phyloP scores from a whole-genome alignment of 768 basidiomycete species.

The Pulveroboletus sp. region DNA sequence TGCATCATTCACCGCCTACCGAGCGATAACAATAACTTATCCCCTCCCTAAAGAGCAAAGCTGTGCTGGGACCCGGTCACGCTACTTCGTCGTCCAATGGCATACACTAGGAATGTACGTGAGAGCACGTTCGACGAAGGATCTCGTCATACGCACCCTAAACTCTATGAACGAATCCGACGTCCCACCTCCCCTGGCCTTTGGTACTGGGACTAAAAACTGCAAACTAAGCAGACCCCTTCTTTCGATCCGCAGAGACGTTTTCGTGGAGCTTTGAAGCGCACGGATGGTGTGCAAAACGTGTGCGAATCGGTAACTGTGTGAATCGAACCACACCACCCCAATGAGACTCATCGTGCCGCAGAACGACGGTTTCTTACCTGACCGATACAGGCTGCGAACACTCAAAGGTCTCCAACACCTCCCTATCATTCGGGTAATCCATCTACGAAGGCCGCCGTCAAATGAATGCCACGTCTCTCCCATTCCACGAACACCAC shows the following conservation, averaged over 20 bases:
- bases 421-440: slow-evolving; percentile 88
- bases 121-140: slow-evolving; percentile 1
- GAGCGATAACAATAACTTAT: background rate
- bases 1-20: background rate
- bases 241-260: slow-evolving; percentile 80
- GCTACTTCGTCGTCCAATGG: slow-evolving; percentile 29
- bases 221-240: slow-evolving; percentile 84
- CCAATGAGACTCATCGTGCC: background rate
- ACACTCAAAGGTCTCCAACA: slow-evolving; percentile 89
- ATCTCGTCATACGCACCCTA: slow-evolving; percentile 49
- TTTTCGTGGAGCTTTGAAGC: slow-evolving; percentile 78
- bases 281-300: slow-evolving; percentile 69
- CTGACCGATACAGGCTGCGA: slow-evolving; percentile 59
- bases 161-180: slow-evolving; percentile 82
- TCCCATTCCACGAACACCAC: background rate
- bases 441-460: slow-evolving; percentile 64
- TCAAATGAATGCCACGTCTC: background rate
- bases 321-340: background rate
- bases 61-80: background rate
- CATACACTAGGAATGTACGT: slow-evolving; percentile 23
- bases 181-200: slow-evolving; percentile 33
- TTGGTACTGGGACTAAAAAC: slow-evolving; percentile 71
- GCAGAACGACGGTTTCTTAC: slow-evolving; percentile 36
- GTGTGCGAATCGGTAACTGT: slow-evolving; percentile 80
- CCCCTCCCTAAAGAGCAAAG: background rate